Evolutionary conservation across 768 basidiomycete species (phyloP), one percentile per base, ranked within the genome.

Genomic region (Tephrocybe rancida): DNA sequence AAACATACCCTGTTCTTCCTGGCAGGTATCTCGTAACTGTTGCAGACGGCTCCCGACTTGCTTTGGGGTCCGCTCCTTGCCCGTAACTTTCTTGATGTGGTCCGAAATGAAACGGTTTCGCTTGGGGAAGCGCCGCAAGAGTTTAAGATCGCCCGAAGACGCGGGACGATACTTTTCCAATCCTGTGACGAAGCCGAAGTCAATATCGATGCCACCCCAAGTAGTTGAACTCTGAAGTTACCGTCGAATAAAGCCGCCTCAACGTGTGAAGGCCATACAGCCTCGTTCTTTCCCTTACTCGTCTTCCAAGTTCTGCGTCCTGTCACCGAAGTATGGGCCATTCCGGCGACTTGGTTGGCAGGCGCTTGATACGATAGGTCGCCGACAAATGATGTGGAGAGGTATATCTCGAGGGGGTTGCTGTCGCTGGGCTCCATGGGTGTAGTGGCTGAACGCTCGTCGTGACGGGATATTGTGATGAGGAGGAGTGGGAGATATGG

Each of bases 11-110:
- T 77, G 67, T 56, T 76, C 74, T 54, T 85, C 84, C 42, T 74
- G 71, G 59, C 80, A 75, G 3, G 84, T 84, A 62, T 88, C 85
- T 56, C 84, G 72, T 42, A 88, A 72, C 59, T 87, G 86, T 61
- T 88, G 86, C 38, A 88, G 72, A 41, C 86, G 80, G 62, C 83
- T 85, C 29, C 86, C 85, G 45, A 88, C 85, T 65, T 87, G 86
- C 65, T 87, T 87, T 19, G 86, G 72, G 13, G 86, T 84, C 59
- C 86, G 74, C 22, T 69, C 68, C 58, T 78, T 75, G 6, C 84
- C 82, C 3, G 86, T 87, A 19, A 67, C 68, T 18, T 70, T 66
- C 62, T 76, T 76, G 64, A 88, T 86, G 66, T 84, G 78, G 54
- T 86, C 77, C 43, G 86, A 81, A 59, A 87, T 84, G 67, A 77